phyloP scores from a whole-genome alignment of 1,139 yeast species.

The Debaryomycetaceae sp. region DNA sequence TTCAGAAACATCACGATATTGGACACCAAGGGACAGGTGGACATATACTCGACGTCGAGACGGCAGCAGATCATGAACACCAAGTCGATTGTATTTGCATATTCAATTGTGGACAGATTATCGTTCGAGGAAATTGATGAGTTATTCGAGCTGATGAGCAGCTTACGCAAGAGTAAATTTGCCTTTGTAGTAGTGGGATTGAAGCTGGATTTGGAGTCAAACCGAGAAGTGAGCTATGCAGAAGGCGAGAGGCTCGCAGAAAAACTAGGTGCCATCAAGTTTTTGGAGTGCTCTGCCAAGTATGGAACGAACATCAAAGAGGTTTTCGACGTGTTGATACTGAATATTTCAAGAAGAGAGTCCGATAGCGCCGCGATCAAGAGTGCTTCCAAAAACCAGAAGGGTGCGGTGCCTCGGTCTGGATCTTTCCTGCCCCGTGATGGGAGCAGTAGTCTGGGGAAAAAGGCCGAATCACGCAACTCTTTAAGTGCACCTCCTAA shows the following conservation, averaged over 20 bases:
- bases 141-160: slow-evolving; percentile 17
- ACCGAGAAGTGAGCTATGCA: slow-evolving; percentile 24
- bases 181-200: slow-evolving; percentile 33
- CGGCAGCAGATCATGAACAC: slow-evolving; percentile 29
- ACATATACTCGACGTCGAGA: slow-evolving; percentile 25
- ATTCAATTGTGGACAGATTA: slow-evolving; percentile 23
- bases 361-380: neutral
- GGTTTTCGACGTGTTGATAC: slow-evolving; percentile 27
- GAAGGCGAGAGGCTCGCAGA: slow-evolving; percentile 29
- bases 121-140: slow-evolving; percentile 31
- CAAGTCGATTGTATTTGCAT: slow-evolving; percentile 28
- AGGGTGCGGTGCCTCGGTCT: neutral
- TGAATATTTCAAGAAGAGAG: neutral
- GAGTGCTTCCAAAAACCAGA: neutral
- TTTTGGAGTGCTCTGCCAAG: slow-evolving; percentile 29
- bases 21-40: slow-evolving; percentile 24
- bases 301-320: slow-evolving; percentile 21
- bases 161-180: slow-evolving; percentile 21
- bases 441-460: too few species aligned
- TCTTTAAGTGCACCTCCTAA: too few species aligned
- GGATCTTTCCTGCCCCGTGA: too few species aligned
- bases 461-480: too few species aligned
- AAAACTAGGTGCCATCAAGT: slow-evolving; percentile 24
- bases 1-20: slow-evolving; percentile 24
- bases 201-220: slow-evolving; percentile 25